Evolutionary conservation across 352 stramenopile genomes (phyloP), one percentile per base, ranked within the genome.

Genomic region (Elongisporangium undulatum): DNA sequence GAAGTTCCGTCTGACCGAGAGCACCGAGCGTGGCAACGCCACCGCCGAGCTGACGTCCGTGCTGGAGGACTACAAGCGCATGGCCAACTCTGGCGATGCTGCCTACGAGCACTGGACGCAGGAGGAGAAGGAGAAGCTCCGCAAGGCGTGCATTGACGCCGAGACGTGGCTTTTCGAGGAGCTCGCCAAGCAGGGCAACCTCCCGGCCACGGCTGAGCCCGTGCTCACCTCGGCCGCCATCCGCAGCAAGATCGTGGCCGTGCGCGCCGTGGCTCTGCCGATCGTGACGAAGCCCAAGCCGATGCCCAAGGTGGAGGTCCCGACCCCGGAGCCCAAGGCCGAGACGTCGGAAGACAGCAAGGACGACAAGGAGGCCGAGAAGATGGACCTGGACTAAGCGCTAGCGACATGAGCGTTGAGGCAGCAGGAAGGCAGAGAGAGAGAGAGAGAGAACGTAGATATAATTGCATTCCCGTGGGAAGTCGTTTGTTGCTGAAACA

Each of bases 201-300:
- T 98, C 51, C 68, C 78, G 54, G 58, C 82, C 12, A 95, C 95
- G 59, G 77, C 91, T 38, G 80, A 98, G 61, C 96, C 97, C 0
- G 90, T 94, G 51, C 77, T 99, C 24, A 98, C 90, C 55, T 92
- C 91, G 51, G 74, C 74, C 23, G 71, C 88, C 52, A 97, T 99
- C 60, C 82, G 87, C 61, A 79, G 63, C 55, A 98, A 98, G 80
- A 83, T 94, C 38, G 89, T 89, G 55, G 86, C 94, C n/a, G 71
- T 99, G 49, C 86, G 87, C 39, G 85, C 88, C 34, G 74, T 91
- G 52, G 94, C 90, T 56, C 84, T 96, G 59, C 95, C 96, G 21
- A 96, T 99, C 64, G 96, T 98, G 68, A 97, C 96, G 65, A 99
- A 99, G 82, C 96, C 96, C 13, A 98, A 98, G 72, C 90, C 90